Evolutionary conservation across 208 protist genomes (phyloP).

Genomic region (Acanthamoeba culbertsoni): DNA sequence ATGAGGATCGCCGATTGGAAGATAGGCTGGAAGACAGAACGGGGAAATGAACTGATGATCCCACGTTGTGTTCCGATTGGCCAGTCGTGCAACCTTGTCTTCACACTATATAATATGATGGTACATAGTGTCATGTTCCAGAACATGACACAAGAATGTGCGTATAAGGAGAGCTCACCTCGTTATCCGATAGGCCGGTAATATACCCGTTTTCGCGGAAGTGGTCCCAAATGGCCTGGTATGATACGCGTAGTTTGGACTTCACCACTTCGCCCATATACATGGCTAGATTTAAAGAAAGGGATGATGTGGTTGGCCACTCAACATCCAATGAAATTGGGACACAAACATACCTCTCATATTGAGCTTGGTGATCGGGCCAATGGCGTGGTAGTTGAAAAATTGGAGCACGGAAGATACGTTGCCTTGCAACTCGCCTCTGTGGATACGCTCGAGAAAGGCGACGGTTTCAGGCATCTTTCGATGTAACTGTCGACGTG

Average conservation of each 20-base stretch:
- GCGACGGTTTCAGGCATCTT: constrained; percentile 26
- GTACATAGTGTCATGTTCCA: background rate
- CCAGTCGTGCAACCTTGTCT: constrained; percentile 44
- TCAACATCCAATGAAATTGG: background rate
- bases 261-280: background rate
- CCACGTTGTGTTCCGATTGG: constrained; percentile 32
- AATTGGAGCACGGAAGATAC: constrained; percentile 41
- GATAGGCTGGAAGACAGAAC: background rate
- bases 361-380: constrained; percentile 43
- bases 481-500: background rate
- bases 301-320: background rate
- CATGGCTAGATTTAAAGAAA: no score
- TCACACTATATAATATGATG: background rate
- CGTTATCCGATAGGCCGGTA: constrained; percentile 36
- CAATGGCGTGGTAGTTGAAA: constrained; percentile 47
- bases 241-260: background rate
- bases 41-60: constrained; percentile 48
- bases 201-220: constrained; percentile 24
- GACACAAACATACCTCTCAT: background rate
- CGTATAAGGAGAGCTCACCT: background rate
- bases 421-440: background rate
- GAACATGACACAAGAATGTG: background rate
- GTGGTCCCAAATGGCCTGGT: constrained; percentile 37
- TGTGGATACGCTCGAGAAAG: background rate
- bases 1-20: constrained; percentile 8